These are phyloP conservation scores for Acer saccharum DNA, from an alignment of 345 rosid genomes.

Conservation along the genomic window DNA sequence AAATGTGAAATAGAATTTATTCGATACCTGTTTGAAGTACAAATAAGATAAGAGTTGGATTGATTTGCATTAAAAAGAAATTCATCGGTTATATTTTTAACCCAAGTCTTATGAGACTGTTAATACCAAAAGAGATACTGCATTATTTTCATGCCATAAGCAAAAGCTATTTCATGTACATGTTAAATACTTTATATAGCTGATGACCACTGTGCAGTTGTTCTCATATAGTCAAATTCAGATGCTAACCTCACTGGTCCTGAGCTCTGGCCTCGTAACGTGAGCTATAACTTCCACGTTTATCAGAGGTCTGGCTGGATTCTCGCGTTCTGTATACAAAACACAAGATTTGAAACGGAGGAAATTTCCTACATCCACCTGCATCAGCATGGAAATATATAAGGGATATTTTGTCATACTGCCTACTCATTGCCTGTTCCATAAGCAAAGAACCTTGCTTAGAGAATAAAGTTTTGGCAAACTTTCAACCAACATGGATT, in stretches of 20 bases:
- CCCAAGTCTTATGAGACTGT: no score
- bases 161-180: not conserved
- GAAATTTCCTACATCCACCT: constrained; percentile 87
- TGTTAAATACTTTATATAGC: not conserved
- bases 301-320: constrained; percentile 58
- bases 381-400: constrained; percentile 25
- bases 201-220: not conserved
- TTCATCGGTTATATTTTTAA: no score
- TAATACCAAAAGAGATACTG: not conserved
- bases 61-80: not conserved
- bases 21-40: constrained; percentile 62
- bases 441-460: not conserved
- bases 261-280: constrained; percentile 75
- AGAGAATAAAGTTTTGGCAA: not conserved
- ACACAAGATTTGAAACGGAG: constrained; percentile 85
- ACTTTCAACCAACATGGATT: not conserved
- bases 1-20: constrained; percentile 87
- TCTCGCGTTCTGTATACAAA: constrained; percentile 64
- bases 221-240: not conserved
- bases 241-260: constrained; percentile 65
- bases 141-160: not conserved
- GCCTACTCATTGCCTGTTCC: not conserved
- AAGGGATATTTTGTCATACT: not conserved
- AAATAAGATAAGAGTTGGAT: not conserved
- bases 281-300: constrained; percentile 83